Evolutionary conservation across 2,329 filamentous ascomycete species (phyloP).

Genomic region (Xylaria multiplex): DNA sequence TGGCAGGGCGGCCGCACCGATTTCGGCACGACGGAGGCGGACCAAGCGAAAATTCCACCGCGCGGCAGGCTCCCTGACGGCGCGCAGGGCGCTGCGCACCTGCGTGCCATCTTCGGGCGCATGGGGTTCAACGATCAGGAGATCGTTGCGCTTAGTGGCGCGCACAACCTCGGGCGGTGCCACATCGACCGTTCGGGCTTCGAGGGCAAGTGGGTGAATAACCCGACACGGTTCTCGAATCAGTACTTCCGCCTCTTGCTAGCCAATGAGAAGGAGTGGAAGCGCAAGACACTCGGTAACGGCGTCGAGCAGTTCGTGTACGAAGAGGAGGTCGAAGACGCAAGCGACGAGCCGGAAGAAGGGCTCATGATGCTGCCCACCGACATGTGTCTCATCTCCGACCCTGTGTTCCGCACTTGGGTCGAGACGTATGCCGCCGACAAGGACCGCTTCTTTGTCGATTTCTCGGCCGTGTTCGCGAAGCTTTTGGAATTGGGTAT

Average conservation of each 20-base stretch:
- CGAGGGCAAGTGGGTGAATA: conserved; percentile 52
- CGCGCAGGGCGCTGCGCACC: conserved; percentile 78
- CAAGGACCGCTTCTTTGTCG: conserved; percentile 69
- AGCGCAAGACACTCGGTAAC: conserved; percentile 44
- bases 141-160: conserved; percentile 88
- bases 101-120: conserved; percentile 88
- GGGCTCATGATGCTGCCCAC: conserved; percentile 75
- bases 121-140: conserved; percentile 98
- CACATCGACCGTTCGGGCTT: conserved; percentile 48
- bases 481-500: conserved; percentile 72
- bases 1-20: conserved; percentile 71
- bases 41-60: conserved; percentile 59
- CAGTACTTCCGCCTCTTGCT: conserved; percentile 51
- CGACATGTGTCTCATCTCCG: conserved; percentile 67
- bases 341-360: conserved; percentile 57
- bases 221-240: conserved; percentile 52
- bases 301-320: conserved; percentile 64
- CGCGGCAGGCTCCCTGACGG: conserved; percentile 77
- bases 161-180: conserved; percentile 86
- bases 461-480: conserved; percentile 67
- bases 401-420: conserved; percentile 63
- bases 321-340: conserved; percentile 62
- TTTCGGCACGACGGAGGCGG: conserved; percentile 60
- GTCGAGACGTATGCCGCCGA: conserved; percentile 69
- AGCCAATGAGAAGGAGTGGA: conserved; percentile 48